These are phyloP conservation scores for Porcisia deanei DNA, from an alignment of 208 protist genomes.

Conservation along the genomic window DNA sequence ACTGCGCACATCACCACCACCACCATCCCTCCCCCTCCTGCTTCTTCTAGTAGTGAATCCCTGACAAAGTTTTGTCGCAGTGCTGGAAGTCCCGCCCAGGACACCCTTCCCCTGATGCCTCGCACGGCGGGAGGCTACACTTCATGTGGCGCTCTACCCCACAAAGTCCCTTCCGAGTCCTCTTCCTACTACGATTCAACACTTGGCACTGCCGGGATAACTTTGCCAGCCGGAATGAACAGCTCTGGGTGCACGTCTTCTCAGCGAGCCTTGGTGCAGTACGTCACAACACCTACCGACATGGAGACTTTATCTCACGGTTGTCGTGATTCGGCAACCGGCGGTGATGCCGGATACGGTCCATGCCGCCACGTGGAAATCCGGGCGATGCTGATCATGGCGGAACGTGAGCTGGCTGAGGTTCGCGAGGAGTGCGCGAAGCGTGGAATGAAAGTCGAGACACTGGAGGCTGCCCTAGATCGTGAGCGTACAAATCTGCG, in stretches of 20 bases:
- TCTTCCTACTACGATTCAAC: slow-evolving; percentile 10
- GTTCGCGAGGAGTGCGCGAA: slow-evolving; percentile 57
- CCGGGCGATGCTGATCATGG: slow-evolving; percentile 64
- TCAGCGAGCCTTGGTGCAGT: slow-evolving; percentile 39
- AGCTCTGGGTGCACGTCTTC: slow-evolving; percentile 27
- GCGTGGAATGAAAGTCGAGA: slow-evolving; percentile 49
- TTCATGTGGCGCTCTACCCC: slow-evolving; percentile 3
- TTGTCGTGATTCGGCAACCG: slow-evolving; percentile 14
- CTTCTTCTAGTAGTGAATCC: background rate
- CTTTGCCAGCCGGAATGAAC: slow-evolving; percentile 31
- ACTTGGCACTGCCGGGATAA: background rate
- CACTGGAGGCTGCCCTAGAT: slow-evolving; percentile 56
- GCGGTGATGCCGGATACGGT: slow-evolving; percentile 27
- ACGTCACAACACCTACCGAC: slow-evolving; percentile 6
- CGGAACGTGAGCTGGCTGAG: slow-evolving; percentile 75
- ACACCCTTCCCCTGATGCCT: background rate
- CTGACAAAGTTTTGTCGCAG: slow-evolving; percentile 3
- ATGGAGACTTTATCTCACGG: slow-evolving; percentile 10
- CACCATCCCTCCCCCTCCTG: background rate
- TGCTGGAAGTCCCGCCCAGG: slow-evolving; percentile 9
- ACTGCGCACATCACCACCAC: background rate
- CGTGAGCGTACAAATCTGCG: slow-evolving; percentile 54
- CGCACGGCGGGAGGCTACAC: background rate
- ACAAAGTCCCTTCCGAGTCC: slow-evolving; percentile 5
- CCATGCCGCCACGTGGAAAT: slow-evolving; percentile 53